Evolutionary conservation across 2,329 filamentous ascomycete genomes (phyloP).

Genomic region (Aspergillus sp.): DNA sequence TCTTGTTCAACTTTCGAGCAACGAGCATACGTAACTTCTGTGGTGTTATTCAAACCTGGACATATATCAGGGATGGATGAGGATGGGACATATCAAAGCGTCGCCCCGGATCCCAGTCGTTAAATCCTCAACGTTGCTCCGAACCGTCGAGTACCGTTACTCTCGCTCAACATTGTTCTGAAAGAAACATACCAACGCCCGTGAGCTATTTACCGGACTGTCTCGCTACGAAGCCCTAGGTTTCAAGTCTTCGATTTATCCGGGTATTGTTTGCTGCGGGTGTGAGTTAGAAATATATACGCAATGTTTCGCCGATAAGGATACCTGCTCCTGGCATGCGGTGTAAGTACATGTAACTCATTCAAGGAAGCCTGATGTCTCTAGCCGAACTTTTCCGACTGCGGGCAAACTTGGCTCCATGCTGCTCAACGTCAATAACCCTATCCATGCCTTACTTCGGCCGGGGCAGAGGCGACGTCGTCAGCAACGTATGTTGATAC

Average conservation of each 20-base stretch:
- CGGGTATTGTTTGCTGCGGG: background rate
- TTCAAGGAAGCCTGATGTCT: background rate
- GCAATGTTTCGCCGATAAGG: background rate
- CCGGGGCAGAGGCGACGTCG: background rate
- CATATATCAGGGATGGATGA: background rate
- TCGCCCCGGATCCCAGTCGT: background rate
- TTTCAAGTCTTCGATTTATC: background rate
- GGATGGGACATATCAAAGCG: background rate
- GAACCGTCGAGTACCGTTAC: background rate
- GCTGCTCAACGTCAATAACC: background rate
- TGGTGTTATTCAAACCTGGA: background rate
- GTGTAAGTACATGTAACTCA: background rate
- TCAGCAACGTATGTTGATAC: background rate
- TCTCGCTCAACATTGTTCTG: background rate
- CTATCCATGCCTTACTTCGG: background rate
- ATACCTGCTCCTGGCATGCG: background rate
- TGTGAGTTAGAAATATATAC: background rate
- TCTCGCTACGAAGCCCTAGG: background rate
- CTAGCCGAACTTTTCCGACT: background rate
- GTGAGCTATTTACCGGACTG: background rate
- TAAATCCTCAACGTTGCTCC: background rate
- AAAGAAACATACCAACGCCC: background rate
- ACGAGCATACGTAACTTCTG: slow-evolving; percentile 2
- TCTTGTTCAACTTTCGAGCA: background rate
- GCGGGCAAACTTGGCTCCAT: background rate